Base-by-base conservation (phyloP, 768 basidiomycete species). In the Nidularia pulvinata region DNA sequence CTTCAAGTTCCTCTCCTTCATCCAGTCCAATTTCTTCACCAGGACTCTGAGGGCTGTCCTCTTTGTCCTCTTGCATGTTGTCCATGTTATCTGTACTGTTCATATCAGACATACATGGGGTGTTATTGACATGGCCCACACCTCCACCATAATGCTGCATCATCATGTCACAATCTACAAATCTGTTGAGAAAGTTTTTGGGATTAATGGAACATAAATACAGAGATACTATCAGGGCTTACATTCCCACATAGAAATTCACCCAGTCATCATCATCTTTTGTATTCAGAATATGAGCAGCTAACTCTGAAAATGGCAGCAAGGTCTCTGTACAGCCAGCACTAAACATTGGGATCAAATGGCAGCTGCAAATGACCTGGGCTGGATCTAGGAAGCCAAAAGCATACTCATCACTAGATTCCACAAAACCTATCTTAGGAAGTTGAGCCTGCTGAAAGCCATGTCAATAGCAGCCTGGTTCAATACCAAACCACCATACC, bases 401-500 rank as follows among this genome's bases (percentile, higher is more conserved):
- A 0, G 67, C 62, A 19, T 46, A 54, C 10, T 10, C 10, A 39
- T 39, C 37, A 10, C 10, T 39, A 39, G 37, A 39, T 10, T 10
- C 10, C 10, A 39, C 37, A 39, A 10, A 39, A 10, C 37, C 37
- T 39, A 39, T 39, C 37, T 39, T 39, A 10, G 37, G 37, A 39
- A 39, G 37, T 39, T 39, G 10, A 10, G 10, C 37, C 37, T 39
- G 37, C 10, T 16, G 37, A 39, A 39, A 39, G 10, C 37, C 37
- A 39, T 19, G 59, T 2, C 19, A 50, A 35, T 57, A 49, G 1
- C 55, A 54, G 1, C 59, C 61, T 30, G 70, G 66, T 0, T 43
- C 48, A 3, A 65, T 70, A 30, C 74, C 59, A 76, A 39, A 39
- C 37, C 76, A 78, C 0, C 66, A 65, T 4, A 79, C 65, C 71